A percentile compares a stretch with the other conserved stretches of the same genome.
Evolutionary conservation across 768 basidiomycete species (phyloP).

Genomic region (Tricholoma matsutake): DNA sequence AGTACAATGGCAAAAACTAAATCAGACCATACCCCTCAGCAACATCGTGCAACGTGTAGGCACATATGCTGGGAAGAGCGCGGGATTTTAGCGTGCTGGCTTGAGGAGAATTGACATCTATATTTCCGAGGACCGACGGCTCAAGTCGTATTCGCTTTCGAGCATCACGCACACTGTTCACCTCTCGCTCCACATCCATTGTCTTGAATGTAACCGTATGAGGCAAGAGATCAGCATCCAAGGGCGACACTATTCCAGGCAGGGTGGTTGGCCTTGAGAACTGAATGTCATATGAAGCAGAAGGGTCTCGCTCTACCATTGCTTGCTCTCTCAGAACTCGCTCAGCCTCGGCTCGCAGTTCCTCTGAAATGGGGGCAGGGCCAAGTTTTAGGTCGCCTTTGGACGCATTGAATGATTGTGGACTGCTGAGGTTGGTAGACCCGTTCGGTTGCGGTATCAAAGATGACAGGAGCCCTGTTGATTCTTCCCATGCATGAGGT

Average conservation of each 20-base stretch:
- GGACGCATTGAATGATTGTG: constrained; percentile 71
- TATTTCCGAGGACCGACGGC: constrained; percentile 56
- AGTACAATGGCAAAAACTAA: not conserved
- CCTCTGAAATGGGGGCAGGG: constrained; percentile 72
- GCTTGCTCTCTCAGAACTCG: constrained; percentile 80
- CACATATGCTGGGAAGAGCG: constrained; percentile 88
- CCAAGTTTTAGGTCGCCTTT: constrained; percentile 86
- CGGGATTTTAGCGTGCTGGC: constrained; percentile 53
- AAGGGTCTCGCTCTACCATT: constrained; percentile 67
- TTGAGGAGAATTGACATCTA: constrained; percentile 60
- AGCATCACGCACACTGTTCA: constrained; percentile 83
- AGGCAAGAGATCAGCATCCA: constrained; percentile 72
- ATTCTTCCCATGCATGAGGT: constrained; percentile 76
- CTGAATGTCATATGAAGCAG: constrained; percentile 62
- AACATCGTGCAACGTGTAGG: constrained; percentile 92
- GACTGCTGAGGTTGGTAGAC: constrained; percentile 47
- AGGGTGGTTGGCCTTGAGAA: constrained; percentile 45
- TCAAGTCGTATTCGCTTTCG: constrained; percentile 91
- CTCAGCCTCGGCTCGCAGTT: constrained; percentile 77
- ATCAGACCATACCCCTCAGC: constrained; percentile 76
- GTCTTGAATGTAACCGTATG: constrained; percentile 81
- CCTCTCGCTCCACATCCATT: constrained; percentile 87
- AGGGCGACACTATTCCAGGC: constrained; percentile 60
- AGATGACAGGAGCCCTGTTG: constrained; percentile 78
- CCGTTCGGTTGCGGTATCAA: constrained; percentile 65